These are phyloP conservation scores for Globisporangium recalcitrans DNA, from an alignment of 352 stramenopile species.

Conservation along the genomic window DNA sequence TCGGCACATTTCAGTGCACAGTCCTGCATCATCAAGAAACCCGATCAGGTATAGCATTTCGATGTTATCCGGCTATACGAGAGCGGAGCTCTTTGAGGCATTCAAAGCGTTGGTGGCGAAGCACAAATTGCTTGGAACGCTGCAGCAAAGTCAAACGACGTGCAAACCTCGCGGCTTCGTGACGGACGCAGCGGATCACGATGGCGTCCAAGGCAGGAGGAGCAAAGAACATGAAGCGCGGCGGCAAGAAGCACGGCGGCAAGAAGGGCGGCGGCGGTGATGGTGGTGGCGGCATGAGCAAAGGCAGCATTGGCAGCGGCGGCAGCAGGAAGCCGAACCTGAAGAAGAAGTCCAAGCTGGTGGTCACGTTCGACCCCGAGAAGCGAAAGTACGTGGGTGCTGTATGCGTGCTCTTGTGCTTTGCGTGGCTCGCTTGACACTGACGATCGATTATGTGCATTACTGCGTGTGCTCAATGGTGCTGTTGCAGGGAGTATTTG, in stretches of 20 bases:
- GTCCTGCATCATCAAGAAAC: too few species aligned
- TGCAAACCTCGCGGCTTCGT: neutral
- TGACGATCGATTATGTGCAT: neutral
- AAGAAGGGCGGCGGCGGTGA: conserved; percentile 24
- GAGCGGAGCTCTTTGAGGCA: neutral
- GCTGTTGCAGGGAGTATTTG: conserved; percentile 59
- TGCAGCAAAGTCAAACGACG: neutral
- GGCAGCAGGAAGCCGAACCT: conserved; percentile 29
- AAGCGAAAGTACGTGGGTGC: conserved; percentile 66
- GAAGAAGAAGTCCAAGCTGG: conserved; percentile 84
- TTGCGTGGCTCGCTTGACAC: neutral
- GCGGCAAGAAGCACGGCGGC: conserved; percentile 20
- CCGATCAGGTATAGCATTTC: too few species aligned
- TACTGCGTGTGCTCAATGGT: neutral
- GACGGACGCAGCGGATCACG: neutral
- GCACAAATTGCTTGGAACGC: neutral
- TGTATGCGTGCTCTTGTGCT: conserved; percentile 4
- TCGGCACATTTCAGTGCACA: neutral
- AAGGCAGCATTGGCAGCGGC: conserved; percentile 17
- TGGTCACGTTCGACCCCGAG: conserved; percentile 82
- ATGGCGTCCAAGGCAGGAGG: conserved; percentile 8
- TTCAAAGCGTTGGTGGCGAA: conserved; percentile 5
- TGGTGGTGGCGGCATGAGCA: conserved; percentile 17
- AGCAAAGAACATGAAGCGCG: conserved; percentile 17
- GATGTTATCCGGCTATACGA: too few species aligned